Base-by-base conservation (phyloP, 441 rosid species). In the Aleurites moluccanus region DNA sequence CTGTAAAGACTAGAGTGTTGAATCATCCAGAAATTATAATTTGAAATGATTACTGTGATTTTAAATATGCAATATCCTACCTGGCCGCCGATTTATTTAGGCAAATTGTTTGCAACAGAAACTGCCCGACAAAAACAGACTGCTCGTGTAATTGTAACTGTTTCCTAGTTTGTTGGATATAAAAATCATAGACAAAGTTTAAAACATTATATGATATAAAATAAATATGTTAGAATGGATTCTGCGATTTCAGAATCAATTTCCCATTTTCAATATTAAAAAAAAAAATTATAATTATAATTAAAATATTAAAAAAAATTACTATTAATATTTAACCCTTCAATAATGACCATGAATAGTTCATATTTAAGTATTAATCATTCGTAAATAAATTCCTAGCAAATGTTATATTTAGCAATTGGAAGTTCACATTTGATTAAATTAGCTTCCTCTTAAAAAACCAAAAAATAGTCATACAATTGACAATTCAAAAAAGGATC, bases 21-120 rank as follows among this genome's bases (percentile, higher is more conserved):
- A 60, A 60, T 42, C 9, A 59, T 27, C 66, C 11, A 0, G 27
- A 28, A 70, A 71, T 47, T 14, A 35, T 30, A 57, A 27, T 66
- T 25, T 6, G 35, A n/a, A 67, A 28, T 6, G 59, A 74, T 66
- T 44, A 27, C 28, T 25, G 21, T 23, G n/a, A 8, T 25, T 65
- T 74, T 53, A 23, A 50, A 44, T 16, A 38, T 16, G n/a, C 27
- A 27, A 14, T 61, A 64, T 70, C 67, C 77, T 49, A 77, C 0
- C 16, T 50, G 75, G 63, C 57, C 10, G 64, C 73, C 67, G 74
- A 44, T 35, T 35, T 35, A 50, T 72, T 33, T 28, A 71, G 40
- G 21, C 69, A 44, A 28, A 9, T 47, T 57, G 33, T 40, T 47
- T 30, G 60, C 35, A 6, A 27, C 35, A 59, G 62, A 28, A 52